phyloP scores from a whole-genome alignment of 441 rosid species.

The Biscutella laevigata region DNA sequence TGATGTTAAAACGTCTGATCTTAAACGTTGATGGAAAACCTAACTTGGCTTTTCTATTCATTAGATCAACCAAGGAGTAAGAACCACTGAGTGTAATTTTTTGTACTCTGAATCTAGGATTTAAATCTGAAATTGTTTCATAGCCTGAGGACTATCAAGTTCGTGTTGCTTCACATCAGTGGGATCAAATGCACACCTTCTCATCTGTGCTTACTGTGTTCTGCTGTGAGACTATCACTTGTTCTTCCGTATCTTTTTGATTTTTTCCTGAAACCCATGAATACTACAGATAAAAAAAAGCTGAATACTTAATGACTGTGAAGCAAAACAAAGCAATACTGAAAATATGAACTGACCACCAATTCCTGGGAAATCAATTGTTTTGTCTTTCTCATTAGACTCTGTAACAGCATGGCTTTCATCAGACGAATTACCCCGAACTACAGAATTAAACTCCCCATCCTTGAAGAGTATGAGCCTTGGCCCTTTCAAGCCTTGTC shows the following conservation, averaged over 20 bases:
- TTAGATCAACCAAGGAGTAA: not conserved
- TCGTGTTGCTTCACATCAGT: not conserved
- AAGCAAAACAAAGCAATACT: slow-evolving; percentile 7
- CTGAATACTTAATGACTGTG: not conserved
- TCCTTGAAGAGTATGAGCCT: slow-evolving; percentile 49
- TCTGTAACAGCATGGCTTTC: slow-evolving; percentile 20
- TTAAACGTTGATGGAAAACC: not conserved
- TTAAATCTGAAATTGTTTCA: not conserved
- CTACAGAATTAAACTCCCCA: slow-evolving; percentile 37
- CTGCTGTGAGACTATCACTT: slow-evolving; percentile 26
- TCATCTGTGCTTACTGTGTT: slow-evolving; percentile 21
- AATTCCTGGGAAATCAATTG: slow-evolving; percentile 20
- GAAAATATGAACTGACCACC: slow-evolving; percentile 37
- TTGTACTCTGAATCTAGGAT: not conserved
- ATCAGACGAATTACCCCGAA: slow-evolving; percentile 23
- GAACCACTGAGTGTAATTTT: not conserved
- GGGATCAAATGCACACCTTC: slow-evolving; percentile 35
- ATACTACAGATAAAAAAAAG: slow-evolving; percentile 12
- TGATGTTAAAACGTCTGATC: not conserved
- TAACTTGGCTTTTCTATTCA: not conserved
- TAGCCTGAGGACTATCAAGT: slow-evolving; percentile 2
- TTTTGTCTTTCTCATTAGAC: slow-evolving; percentile 24
- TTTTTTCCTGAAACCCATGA: slow-evolving; percentile 38
- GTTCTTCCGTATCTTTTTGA: slow-evolving; percentile 28
- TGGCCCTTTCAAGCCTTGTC: slow-evolving; percentile 61